Conservation (phyloP, 148 eudicot genomes). For the Talinum fruticosum region DNA sequence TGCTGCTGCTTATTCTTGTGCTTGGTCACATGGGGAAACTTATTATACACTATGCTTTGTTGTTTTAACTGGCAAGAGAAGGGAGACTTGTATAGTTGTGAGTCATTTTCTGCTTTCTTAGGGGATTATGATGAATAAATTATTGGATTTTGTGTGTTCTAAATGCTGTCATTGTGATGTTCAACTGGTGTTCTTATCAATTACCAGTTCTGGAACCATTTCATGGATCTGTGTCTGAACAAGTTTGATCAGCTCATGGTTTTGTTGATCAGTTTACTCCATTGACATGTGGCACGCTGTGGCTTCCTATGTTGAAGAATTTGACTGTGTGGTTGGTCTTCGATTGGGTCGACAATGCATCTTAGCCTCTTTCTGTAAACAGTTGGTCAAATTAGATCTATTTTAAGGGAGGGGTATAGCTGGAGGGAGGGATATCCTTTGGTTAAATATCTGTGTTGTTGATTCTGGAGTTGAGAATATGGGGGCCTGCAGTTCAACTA, state of each 20-base stretch:
- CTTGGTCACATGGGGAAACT: conserved; percentile 29
- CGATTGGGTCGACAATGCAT: conserved; percentile 20
- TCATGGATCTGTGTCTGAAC: not conserved
- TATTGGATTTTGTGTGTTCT: conserved; percentile 17
- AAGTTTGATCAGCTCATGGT: not conserved
- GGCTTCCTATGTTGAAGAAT: conserved; percentile 16
- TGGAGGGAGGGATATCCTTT: conserved; percentile 22
- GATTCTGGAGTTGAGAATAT: conserved; percentile 47
- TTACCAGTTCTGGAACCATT: conserved; percentile 22
- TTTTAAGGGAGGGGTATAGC: conserved; percentile 3
- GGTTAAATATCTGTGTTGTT: conserved; percentile 33
- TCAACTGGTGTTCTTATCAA: conserved; percentile 37
- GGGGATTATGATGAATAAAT: conserved; percentile 16
- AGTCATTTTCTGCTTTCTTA: conserved; percentile 22
- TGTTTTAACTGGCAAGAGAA: not conserved
- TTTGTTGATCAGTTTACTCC: conserved; percentile 18
- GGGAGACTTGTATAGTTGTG: conserved; percentile 10
- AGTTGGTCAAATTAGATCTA: conserved; percentile 30
- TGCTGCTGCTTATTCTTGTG: conserved; percentile 23
- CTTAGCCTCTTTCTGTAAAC: not conserved
- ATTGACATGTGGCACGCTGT: conserved; percentile 30
- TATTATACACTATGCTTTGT: conserved; percentile 9
- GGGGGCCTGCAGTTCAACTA: conserved; percentile 87
- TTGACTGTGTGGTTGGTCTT: conserved; percentile 19
- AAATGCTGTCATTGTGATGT: conserved; percentile 32